phyloP scores from a whole-genome alignment of 2,329 filamentous ascomycete species.

The Sordariomycetes sp. region DNA sequence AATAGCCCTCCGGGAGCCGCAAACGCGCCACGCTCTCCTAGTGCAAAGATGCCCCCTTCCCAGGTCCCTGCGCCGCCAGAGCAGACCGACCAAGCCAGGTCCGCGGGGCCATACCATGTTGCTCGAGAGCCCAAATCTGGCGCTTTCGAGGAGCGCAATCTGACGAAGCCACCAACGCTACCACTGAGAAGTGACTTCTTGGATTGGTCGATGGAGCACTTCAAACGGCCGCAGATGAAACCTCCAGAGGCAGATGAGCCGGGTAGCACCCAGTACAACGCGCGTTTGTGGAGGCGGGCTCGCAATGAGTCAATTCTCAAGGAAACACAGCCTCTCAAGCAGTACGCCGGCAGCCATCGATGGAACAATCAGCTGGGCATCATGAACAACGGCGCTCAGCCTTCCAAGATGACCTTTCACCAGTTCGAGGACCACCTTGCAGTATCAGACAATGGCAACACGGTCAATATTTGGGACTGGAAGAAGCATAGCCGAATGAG shows the following conservation, averaged over 20 bases:
- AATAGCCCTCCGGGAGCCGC: constrained; percentile 21
- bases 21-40: constrained; percentile 18
- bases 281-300: constrained; percentile 82
- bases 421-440: constrained; percentile 96
- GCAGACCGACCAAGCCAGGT: constrained; percentile 59
- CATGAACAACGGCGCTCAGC: constrained; percentile 83
- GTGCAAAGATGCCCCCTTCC: constrained; percentile 27
- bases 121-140: constrained; percentile 74
- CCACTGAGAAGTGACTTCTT: constrained; percentile 79
- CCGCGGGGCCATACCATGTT: constrained; percentile 63
- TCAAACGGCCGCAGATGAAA: constrained; percentile 97
- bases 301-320: constrained; percentile 88
- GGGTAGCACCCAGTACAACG: constrained; percentile 92
- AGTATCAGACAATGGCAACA: constrained; percentile 88
- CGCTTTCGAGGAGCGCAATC: constrained; percentile 56
- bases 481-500: constrained; percentile 64
- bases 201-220: constrained; percentile 96
- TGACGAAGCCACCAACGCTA: constrained; percentile 50
- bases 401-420: constrained; percentile 89
- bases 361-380: constrained; percentile 82
- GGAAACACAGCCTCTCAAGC: constrained; percentile 89
- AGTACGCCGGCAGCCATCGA: constrained; percentile 71
- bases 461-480: constrained; percentile 91
- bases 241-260: constrained; percentile 92
- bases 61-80: constrained; percentile 53